phyloP scores from a whole-genome alignment of 2,329 filamentous ascomycete species.

The Aureobasidium uvarum region DNA sequence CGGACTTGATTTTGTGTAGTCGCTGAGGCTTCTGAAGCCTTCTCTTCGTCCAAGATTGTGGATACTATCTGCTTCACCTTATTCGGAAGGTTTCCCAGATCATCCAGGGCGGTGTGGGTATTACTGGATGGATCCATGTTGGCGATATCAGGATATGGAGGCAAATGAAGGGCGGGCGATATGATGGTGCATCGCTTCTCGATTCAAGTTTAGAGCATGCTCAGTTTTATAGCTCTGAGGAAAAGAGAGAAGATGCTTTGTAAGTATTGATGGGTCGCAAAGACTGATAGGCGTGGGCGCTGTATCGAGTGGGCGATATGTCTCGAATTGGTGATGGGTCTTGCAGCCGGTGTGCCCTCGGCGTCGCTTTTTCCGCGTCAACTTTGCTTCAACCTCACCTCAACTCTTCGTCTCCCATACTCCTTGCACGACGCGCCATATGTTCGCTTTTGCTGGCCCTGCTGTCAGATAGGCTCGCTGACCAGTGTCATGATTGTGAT shows the following conservation, averaged over 20 bases:
- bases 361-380: conserved; percentile 16
- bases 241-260: conserved; percentile 3
- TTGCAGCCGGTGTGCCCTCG: conserved; percentile 13
- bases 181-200: conserved; percentile 12
- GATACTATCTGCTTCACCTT: conserved; percentile 2
- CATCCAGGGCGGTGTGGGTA: neutral
- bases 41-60: neutral
- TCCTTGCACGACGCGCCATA: neutral
- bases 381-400: conserved; percentile 25
- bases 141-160: conserved; percentile 23
- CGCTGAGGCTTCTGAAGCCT: neutral
- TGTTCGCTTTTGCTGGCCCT: neutral
- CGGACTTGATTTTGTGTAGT: conserved; percentile 7
- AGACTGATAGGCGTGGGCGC: neutral
- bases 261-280: neutral
- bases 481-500: neutral
- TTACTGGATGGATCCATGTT: conserved; percentile 9
- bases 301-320: conserved; percentile 8
- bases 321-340: conserved; percentile 4
- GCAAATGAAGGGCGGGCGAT: conserved; percentile 10
- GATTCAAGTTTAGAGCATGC: conserved; percentile 5
- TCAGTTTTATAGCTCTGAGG: neutral
- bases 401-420: neutral
- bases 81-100: neutral
- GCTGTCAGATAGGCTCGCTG: neutral